Base-by-base conservation (phyloP, 169 alveolate species). In the Perkinsus olseni region DNA sequence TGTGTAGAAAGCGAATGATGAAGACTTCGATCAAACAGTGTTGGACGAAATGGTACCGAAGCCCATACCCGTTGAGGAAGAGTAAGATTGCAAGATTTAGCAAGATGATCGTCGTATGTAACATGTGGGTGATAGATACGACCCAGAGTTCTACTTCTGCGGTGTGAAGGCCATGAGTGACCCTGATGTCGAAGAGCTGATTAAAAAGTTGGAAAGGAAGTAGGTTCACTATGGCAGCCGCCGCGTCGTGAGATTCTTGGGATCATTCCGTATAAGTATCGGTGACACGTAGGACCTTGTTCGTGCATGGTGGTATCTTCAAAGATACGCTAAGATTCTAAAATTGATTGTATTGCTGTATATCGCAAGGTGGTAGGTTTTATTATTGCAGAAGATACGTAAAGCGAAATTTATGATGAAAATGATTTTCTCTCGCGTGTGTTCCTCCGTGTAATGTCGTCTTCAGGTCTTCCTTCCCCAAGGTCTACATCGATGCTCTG, bases 401-500 rank as follows among this genome's bases (percentile, higher is more conserved):
- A 62, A 62, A 62, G 28, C 28, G 82, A 62, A 50, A 24, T 50
- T 50, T 13, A n/a, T n/a, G n/a, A n/a, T n/a, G n/a, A n/a, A n/a
- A n/a, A n/a, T n/a, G n/a, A n/a, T n/a, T n/a, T n/a, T n/a, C n/a
- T n/a, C n/a, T n/a, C n/a, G 51, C 74, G 94, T 82, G 95, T 90
- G 34, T 74, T 94, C 20, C 92, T 51, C 40, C 93, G 82, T 10
- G 91, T 74, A 38, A 37, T 92, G n/a, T 92, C 91, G 36, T 92
- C 95, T n/a, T 94, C 95, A 0, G 91, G 82, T 21, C 82, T 24
- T 21, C 82, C 17, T 21, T 62, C 28, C 82, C 82, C 8, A 62
- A 62, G 95, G 51, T 96, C 94, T 91, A 62, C 82, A 95, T 97
- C 38, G 98, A 97, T 93, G 98, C 97, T 0, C 93, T 97, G 92